phyloP scores from a whole-genome alignment of 768 basidiomycete genomes.

The Hygrocybe coccinea region DNA sequence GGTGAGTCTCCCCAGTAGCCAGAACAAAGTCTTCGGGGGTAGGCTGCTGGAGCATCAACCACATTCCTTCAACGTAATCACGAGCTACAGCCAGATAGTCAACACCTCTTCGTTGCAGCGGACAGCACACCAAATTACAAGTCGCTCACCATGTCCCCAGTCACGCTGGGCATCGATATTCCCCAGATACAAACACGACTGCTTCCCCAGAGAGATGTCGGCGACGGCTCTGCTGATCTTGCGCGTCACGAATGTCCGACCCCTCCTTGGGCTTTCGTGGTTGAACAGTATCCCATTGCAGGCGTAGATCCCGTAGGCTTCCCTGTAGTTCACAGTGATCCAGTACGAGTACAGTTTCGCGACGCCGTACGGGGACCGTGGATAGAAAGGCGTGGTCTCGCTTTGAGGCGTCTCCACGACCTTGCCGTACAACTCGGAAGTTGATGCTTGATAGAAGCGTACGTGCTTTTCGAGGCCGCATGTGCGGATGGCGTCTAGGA shows the following conservation, averaged over 20 bases:
- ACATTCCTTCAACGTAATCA: conserved; percentile 97
- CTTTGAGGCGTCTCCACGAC: conserved; percentile 93
- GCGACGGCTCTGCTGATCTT: conserved; percentile 92
- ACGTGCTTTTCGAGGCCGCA: conserved; percentile 91
- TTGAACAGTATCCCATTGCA: conserved; percentile 98
- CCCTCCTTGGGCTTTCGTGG: conserved; percentile 93
- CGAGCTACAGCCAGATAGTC: conserved; percentile 43
- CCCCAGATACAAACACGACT: conserved; percentile 85
- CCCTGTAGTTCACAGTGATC: conserved; percentile 89
- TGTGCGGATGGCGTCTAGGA: conserved; percentile 93
- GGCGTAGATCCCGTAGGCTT: conserved; percentile 94
- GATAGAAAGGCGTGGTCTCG: conserved; percentile 97
- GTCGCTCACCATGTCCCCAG: conserved; percentile 90
- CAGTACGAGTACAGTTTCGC: conserved; percentile 92
- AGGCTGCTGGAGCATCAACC: conserved; percentile 91
- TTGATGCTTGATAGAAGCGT: conserved; percentile 96
- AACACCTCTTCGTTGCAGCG: not conserved
- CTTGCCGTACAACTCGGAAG: conserved; percentile 95
- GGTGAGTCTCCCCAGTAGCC: conserved; percentile 93
- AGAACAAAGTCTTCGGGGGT: conserved; percentile 85
- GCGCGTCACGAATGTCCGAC: conserved; percentile 92
- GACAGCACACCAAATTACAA: not conserved
- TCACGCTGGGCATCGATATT: conserved; percentile 94
- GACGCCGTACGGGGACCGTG: conserved; percentile 93
- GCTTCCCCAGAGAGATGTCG: conserved; percentile 87